Evolutionary conservation across 2,329 filamentous ascomycete genomes (phyloP).

Genomic region (Hymenoscyphus repandus): DNA sequence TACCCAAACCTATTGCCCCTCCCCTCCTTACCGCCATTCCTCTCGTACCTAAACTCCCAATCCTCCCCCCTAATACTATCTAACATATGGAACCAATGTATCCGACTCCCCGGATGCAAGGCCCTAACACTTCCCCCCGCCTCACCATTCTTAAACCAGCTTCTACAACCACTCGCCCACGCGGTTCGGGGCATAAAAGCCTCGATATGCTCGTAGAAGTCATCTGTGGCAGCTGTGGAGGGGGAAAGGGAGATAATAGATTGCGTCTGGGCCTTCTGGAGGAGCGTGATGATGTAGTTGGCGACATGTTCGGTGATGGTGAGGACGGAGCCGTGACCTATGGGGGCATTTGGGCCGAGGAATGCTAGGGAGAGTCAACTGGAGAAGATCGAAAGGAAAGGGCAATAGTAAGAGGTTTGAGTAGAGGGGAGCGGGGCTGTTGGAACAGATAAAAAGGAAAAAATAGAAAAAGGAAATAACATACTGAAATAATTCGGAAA

Average conservation of each 20-base stretch:
- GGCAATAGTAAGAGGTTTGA: too few species aligned
- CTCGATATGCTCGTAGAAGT: slow-evolving; percentile 30
- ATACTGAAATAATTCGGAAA: slow-evolving; percentile 21
- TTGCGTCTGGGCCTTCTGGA: slow-evolving; percentile 37
- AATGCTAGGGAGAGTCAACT: slow-evolving; percentile 18
- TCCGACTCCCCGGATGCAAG: slow-evolving; percentile 12
- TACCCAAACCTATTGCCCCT: slow-evolving; percentile 11
- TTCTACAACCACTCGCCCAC: slow-evolving; percentile 8
- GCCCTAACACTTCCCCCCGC: slow-evolving; percentile 8
- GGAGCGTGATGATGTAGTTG: slow-evolving; percentile 45
- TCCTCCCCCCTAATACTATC: slow-evolving; percentile 15
- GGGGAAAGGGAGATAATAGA: slow-evolving; percentile 39
- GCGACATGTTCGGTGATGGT: slow-evolving; percentile 41
- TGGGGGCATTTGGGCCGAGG: slow-evolving; percentile 29
- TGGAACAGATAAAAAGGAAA: background rate
- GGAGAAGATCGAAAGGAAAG: too few species aligned
- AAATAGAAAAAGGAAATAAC: background rate
- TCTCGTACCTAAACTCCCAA: slow-evolving; percentile 8
- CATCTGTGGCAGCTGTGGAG: slow-evolving; percentile 29
- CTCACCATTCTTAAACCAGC: slow-evolving; percentile 17
- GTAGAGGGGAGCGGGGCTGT: background rate
- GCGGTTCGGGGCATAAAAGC: slow-evolving; percentile 27
- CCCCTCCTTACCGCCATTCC: background rate
- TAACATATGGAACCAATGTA: slow-evolving; percentile 19
- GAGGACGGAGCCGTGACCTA: slow-evolving; percentile 29